Evolutionary conservation across 2,329 filamentous ascomycete genomes (phyloP), one percentile per base, ranked within the genome.

Genomic region (Spiromastix sp.): DNA sequence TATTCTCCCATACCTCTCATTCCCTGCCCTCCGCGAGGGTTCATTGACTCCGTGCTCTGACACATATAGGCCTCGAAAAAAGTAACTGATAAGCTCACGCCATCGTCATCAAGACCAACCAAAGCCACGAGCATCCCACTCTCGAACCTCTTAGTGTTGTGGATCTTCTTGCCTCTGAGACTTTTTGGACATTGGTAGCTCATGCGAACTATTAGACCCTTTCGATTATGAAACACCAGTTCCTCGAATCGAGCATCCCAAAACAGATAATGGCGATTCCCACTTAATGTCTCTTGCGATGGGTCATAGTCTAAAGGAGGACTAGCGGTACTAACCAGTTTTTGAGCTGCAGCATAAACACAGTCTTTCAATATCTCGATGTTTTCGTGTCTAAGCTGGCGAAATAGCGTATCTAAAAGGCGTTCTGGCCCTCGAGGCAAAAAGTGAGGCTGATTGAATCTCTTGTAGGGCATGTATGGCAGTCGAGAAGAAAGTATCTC

Each of bases 121-220:
- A 54, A 33, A 24, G 50, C 50, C 9, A 49, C 41, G 5, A 56
- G 42, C 51, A 56, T 55, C 11, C 51, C 49, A 15, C 43, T 39
- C 35, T 53, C 41, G 16, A 56, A 47, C 19, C 49, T 42, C 15
- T 42, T 41, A 4, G 45, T 48, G 6, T 38, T 36, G 15, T 41
- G 42, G 31, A 56, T 41, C 16, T 37, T 42, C 5, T 34, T 31
- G 9, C 47, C 50, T 32, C 48, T 42, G 35, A 56, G 41, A 26
- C 36, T 43, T 4, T 35, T 33, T 7, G 53, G 53, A 35, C 53
- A 56, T 10, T 44, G 42, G 39, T 48, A 56, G 36, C 48, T 54
- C 16, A 53, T 15, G n/a, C 47, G 43, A 8, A 51, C 34, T 7
- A 46, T 30, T 3, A 54, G 30, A 4, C 44, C 46, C 26, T 45